Evolutionary conservation across 805 yeast species (phyloP), one percentile per base, ranked within the genome.

Genomic region (Yamadazyma ubonensis): DNA sequence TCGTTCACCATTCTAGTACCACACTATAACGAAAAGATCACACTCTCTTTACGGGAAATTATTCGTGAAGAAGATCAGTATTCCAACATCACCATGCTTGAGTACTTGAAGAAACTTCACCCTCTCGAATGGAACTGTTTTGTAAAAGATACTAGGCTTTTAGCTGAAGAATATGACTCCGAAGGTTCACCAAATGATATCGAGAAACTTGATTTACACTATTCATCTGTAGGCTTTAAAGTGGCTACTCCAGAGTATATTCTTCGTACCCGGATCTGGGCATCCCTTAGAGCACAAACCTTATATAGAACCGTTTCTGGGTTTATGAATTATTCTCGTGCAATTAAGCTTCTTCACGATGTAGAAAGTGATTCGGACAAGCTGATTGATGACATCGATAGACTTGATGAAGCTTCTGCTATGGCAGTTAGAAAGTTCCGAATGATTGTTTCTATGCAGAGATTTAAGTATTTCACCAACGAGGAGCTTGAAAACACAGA

Each of bases 111-210:
- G 67, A 96, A 88, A 67, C 74, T 91, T 49, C 96, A 91, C 63
- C 96, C 98, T 28, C 83, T 86, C 45, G 99, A 91, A 70, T 93
- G 99, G 99, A 91, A 85, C 48, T 88, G 96, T 69, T 91, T 93
- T 57, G 96, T 93, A 35, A 87, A 86, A 65, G 99, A 91, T 67
- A 90, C 98, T 36, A 88, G 87, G 75, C 83, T 89, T 58, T 72
- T 91, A 58, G 96, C 97, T 35, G 96, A 89, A 65, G 96, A 90
- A 67, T 84, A 93, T 48, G 91, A 91, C 29, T 49, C 51, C 14
- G 42, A 58, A 1, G 38, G 55, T 2, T 19, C 40, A 2, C 11
- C 14, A 1, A 23, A 12, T 3, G 33, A 30, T 3, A 44, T 40
- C 23, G 55, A 50, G 9, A 88, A 89, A 75, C 83, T 84, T 58